Percentiles rank a stretch among this genome's conserved stretches.
phyloP scores from a whole-genome alignment of 75 land plant genomes.

The Larix kaempferi region DNA sequence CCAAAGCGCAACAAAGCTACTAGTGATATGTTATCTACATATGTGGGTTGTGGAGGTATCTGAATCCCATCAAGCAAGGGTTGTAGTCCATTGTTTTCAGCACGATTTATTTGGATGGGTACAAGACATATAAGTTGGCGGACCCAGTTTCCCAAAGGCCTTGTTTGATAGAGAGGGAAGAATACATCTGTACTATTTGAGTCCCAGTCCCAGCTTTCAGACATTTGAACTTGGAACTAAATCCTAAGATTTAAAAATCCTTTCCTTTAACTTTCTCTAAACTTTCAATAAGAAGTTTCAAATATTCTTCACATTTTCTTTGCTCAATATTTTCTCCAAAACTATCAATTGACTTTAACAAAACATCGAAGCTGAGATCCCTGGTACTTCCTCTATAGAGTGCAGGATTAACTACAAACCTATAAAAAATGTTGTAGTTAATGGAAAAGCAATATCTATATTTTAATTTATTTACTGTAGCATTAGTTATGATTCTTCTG shows the following conservation, averaged over 20 bases:
- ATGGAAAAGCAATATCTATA: too few species aligned
- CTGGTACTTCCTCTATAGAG: too few species aligned
- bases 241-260: not conserved
- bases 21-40: not conserved
- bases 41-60: not conserved
- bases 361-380: not conserved
- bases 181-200: not conserved
- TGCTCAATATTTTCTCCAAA: not conserved
- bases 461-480: too few species aligned
- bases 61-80: constrained; percentile 3
- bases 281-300: not conserved
- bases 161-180: not conserved
- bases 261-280: too few species aligned
- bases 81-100: too few species aligned
- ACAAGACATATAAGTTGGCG: constrained; percentile 23
- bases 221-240: not conserved
- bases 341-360: not conserved
- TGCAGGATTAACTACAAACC: too few species aligned
- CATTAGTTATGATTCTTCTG: too few species aligned
- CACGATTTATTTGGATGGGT: constrained; percentile 30
- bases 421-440: too few species aligned
- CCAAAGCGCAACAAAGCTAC: not conserved
- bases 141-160: constrained; percentile 17
- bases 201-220: not conserved
- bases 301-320: not conserved